Base-by-base conservation (phyloP, 1,139 yeast species). In the Hansenula lynferdii region DNA sequence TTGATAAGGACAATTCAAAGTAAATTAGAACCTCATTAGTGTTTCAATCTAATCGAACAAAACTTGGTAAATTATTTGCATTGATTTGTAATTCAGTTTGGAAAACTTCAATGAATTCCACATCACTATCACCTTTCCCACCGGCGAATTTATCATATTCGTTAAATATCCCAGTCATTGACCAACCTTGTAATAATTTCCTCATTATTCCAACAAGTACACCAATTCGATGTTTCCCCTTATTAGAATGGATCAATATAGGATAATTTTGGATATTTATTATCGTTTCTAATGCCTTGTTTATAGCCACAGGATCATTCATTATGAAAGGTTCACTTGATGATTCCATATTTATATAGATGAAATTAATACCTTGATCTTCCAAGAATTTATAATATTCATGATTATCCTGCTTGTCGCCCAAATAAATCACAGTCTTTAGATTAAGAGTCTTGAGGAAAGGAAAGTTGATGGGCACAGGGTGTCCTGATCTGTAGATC, bases 191-290 rank as follows among this genome's bases (percentile, higher is more conserved):
- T 31, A 89, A 66, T 42, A 84, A 60, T 56, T 85, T 86, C 36
- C 98, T 66, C 75, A 90, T 80, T 20, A 86, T 71, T 0, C 97
- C 98, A 15, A 89, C 94, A 33, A 89, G 68, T 2, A 92, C 89
- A 0, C 97, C 97, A 1, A 87, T 90, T 35, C 98, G 65, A 57
- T 92, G 98, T 58, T 92, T 90, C 8, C 98, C 97, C 62, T 92
- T 92, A 58, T 90, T 87, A 5, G 96, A 86, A 59, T 92, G 97
- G 14, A 92, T 75, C 42, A 92, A 67, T 25, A 90, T 77, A 1
- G 98, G 97, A 56, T 84, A 85, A 58, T 89, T 87, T 21, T 80
- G 75, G 39, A 72, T 69, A 55, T 87, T 83, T 33, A 84, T 60
- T 42, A 86, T 69, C 32, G 85, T 57, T 44, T 76, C 72, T 38